Evolutionary conservation across 164 flowering plant genomes (phyloP), one percentile per base, ranked within the genome.

Genomic region (Chimonanthus salicifolius): DNA sequence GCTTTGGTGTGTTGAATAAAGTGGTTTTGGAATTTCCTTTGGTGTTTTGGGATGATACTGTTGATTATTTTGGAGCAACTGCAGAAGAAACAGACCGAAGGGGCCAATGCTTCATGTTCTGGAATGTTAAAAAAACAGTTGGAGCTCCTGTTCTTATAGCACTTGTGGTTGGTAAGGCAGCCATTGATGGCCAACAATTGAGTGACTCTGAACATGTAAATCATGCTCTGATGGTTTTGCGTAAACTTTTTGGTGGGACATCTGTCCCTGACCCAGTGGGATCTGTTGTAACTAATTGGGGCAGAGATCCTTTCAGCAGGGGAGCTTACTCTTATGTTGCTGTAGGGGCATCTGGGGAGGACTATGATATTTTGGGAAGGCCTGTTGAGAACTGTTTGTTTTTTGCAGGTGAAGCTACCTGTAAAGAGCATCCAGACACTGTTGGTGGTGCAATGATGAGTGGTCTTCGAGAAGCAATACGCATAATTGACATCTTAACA

Each of bases 381-480:
- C 99, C 99, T 67, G 97, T 96, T 48, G 94, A 92, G 72, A 90
- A 91, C 76, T 92, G 94, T 79, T 78, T 96, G 78, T 96, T 93
- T 84, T 96, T 96, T 87, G 99, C 99, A 71, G 99, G 99, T 77
- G 99, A 96, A 84, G 98, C 99, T 73, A 96, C 99, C 60, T 93
- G 99, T 84, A 96, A 96, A 89, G 99, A 96, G 89, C 97, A 96
- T 73, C 99, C 99, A 45, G 99, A 96, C 84, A 96, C 99, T 15
- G 99, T 96, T 75, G 99, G 99, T 71, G 99, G 99, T 83, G 99
- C 98, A 62, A 96, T 96, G 97, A 86, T 96, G 92, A 93, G 95
- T 85, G 99, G 99, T 48, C 91, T 96, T 49, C 89, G 99, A 16
- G 99, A 96, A 83, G 99, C 99, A 44, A 97, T 96, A 64, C 96